Conservation (phyloP, 805 yeast genomes). For the Pichia manshurica region DNA sequence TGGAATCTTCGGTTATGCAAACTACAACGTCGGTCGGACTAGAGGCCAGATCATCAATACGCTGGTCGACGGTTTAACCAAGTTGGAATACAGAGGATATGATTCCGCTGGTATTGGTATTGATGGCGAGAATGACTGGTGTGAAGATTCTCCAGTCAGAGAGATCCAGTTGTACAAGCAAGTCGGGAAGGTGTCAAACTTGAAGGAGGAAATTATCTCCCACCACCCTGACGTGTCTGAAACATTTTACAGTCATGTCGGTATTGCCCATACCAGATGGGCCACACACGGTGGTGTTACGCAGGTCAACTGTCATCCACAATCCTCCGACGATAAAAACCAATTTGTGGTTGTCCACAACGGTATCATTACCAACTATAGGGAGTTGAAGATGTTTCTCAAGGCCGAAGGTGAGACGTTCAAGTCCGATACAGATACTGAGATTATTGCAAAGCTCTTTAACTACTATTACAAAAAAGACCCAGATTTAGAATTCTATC, state of each 20-base stretch:
- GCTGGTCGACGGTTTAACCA: constrained; percentile 74
- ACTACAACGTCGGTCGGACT: constrained; percentile 84
- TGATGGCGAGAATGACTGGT: constrained; percentile 65
- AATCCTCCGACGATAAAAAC: constrained; percentile 73
- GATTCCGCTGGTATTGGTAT: constrained; percentile 96
- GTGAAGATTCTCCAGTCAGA: constrained; percentile 36
- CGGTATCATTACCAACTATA: constrained; percentile 95
- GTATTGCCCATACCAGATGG: constrained; percentile 99
- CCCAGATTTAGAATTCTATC: constrained; percentile 77
- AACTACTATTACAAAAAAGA: constrained; percentile 83
- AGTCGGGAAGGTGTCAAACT: constrained; percentile 85
- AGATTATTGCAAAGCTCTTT: constrained; percentile 92
- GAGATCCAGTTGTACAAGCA: constrained; percentile 72
- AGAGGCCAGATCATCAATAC: constrained; percentile 91
- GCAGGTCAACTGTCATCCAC: constrained; percentile 89
- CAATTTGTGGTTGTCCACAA: constrained; percentile 94
- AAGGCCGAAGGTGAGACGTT: constrained; percentile 73
- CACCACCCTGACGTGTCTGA: constrained; percentile 51
- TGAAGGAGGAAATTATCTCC: constrained; percentile 56
- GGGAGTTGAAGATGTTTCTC: constrained; percentile 82
- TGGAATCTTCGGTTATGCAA: constrained; percentile 98
- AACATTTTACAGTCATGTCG: constrained; percentile 78
- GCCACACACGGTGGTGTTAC: constrained; percentile 98
- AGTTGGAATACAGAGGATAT: constrained; percentile 96
- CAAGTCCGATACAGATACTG: constrained; percentile 95